Base-by-base conservation (phyloP, 495 filamentous ascomycete species). In the Platismatia glauca region DNA sequence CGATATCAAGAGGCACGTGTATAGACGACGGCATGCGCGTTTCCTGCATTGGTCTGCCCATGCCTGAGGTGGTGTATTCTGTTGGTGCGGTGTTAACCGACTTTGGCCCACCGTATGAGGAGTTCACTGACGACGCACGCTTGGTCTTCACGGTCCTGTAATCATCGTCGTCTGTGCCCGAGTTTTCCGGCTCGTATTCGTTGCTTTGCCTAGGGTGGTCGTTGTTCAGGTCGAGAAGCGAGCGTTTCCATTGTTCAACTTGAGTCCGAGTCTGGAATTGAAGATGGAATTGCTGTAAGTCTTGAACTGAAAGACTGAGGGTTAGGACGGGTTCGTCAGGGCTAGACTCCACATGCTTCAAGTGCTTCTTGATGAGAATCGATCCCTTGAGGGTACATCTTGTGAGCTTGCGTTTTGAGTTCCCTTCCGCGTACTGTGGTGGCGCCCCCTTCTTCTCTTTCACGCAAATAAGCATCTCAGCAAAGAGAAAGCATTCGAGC, bases 381-480 rank as follows among this genome's bases (percentile, higher is more conserved):
- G 95, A 97, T 11, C 94, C 94, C 75, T 99, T 99, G 39, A 99
- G 77, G 9, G 91, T 96, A 75, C 86, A 96, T 59, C 90, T 84
- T 5, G 81, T 85, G 9, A 81, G 73, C 72, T 88, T 94, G 53
- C 76, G 79, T 68, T 77, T 79, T 33, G 78, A 71, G n/a, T 74
- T 71, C 7, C 79, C 79, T 20, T 85, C 83, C 37, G 81, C 77
- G 31, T 76, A 77, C 33, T 83, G 82, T 43, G 84, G 82, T 9
- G 81, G 79, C 6, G 77, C 66, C 33, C 79, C 73, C 73, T 91
- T 95, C 81, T 96, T 97, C 71, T 97, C 94, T 75, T 97, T 99
- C 63, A 97, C 91, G 72, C 94, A 99, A 66, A 99, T 99, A 58
- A 99, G 91, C 94, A 99, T 99, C 74, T 97, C 94, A 5, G 87